A percentile compares a stretch with the other conserved stretches of the same genome.
Evolutionary conservation across 441 rosid genomes (phyloP).

Genomic region (Populus hybrid): DNA sequence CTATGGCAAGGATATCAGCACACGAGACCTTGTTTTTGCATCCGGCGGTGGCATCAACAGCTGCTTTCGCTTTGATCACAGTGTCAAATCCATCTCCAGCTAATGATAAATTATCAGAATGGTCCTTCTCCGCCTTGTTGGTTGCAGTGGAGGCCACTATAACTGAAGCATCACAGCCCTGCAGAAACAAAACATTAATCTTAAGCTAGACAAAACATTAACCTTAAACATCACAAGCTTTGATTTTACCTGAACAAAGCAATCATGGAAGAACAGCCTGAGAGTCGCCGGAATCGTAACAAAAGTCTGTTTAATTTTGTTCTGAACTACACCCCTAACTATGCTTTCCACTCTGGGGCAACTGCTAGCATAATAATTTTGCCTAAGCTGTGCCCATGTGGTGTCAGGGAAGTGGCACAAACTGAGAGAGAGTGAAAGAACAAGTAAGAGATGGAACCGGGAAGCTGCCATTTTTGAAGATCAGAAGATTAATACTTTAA

Average conservation of each 20-base stretch:
- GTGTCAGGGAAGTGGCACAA: constrained; percentile 33
- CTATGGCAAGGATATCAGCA: constrained; percentile 80
- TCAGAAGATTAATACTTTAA: not conserved
- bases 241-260: constrained; percentile 52
- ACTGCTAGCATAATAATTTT: constrained; percentile 50
- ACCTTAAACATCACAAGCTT: no score
- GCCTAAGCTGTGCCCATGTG: constrained; percentile 55
- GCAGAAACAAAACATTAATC: not conserved
- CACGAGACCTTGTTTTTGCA: constrained; percentile 85
- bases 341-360: constrained; percentile 76
- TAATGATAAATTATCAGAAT: constrained; percentile 67
- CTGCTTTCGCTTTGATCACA: constrained; percentile 76
- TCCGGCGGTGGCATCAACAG: constrained; percentile 46
- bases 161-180: constrained; percentile 93
- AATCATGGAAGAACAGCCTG: constrained; percentile 89
- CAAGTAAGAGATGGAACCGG: constrained; percentile 4
- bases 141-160: constrained; percentile 38
- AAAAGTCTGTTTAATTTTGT: constrained; percentile 53
- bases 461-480: constrained; percentile 18
- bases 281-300: constrained; percentile 70
- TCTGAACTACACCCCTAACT: constrained; percentile 45
- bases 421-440: constrained; percentile 29
- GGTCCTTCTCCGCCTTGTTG: constrained; percentile 83
- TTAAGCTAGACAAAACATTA: not conserved
- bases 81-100: constrained; percentile 96